phyloP scores from a whole-genome alignment of 257 asterid genomes.

The Salvia hispanica region DNA sequence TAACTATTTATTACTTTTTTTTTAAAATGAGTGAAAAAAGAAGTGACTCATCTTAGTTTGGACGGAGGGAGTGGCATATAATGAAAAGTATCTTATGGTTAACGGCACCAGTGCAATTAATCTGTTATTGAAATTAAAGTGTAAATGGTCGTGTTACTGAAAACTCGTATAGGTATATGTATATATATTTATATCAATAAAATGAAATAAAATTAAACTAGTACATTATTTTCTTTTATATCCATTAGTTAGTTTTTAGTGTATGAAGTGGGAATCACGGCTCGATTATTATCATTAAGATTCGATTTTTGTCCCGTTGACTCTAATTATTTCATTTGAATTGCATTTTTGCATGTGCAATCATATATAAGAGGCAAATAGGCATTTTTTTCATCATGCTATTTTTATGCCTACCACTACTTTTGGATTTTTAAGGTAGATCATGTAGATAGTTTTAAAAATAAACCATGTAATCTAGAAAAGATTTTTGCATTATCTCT shows the following conservation, averaged over 20 bases:
- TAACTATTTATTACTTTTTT: too few relatives aligned
- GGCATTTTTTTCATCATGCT: slow-evolving; percentile 1
- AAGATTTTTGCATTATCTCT: too few relatives aligned
- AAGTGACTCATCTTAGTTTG: too few relatives aligned
- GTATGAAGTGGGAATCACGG: neutral
- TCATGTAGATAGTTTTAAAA: neutral
- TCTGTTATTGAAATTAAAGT: too few relatives aligned
- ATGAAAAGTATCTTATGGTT: too few relatives aligned
- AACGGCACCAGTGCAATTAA: too few relatives aligned
- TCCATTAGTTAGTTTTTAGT: neutral
- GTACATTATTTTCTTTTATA: neutral
- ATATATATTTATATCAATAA: too few relatives aligned
- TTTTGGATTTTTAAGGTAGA: neutral
- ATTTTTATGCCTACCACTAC: neutral
- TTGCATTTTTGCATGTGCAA: slow-evolving; percentile 31
- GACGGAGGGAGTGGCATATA: too few relatives aligned
- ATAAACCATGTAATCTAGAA: neutral
- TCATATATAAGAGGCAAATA: slow-evolving; percentile 11
- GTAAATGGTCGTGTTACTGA: too few relatives aligned
- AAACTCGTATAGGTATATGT: too few relatives aligned
- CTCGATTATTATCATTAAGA: neutral
- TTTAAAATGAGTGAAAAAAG: too few relatives aligned
- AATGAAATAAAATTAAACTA: too few relatives aligned
- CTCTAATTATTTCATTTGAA: slow-evolving; percentile 1
- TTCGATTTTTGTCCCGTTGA: slow-evolving; percentile 1